These are phyloP conservation scores for Trichoderma sp. DNA, from an alignment of 2,329 filamentous ascomycete species.

Conservation along the genomic window DNA sequence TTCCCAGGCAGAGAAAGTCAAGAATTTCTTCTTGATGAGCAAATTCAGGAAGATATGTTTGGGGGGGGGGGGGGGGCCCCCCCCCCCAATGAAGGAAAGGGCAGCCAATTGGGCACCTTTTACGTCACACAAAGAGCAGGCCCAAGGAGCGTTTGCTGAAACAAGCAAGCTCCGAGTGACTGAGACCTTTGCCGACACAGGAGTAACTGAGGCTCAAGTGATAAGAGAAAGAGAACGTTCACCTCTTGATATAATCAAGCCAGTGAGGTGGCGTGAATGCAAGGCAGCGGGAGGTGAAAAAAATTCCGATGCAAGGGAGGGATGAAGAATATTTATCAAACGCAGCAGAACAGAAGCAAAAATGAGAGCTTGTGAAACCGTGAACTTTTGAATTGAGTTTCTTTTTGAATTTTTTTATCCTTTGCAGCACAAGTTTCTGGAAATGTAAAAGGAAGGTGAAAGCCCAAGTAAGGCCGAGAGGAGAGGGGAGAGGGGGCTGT, in stretches of 20 bases:
- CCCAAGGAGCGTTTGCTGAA: conserved; percentile 1
- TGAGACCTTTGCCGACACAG: not conserved
- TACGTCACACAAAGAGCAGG: conserved; percentile 12
- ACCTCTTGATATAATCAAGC: conserved; percentile 5
- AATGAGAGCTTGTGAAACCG: not conserved
- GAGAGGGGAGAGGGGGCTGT: not conserved
- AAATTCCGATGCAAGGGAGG: conserved; percentile 16
- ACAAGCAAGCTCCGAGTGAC: not conserved
- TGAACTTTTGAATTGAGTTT: not conserved
- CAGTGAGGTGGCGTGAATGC: conserved; percentile 16
- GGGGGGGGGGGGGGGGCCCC: not conserved
- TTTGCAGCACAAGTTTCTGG: not conserved
- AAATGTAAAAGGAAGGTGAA: not conserved
- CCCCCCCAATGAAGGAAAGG: too few relatives aligned
- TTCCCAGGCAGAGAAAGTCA: not conserved
- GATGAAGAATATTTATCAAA: not conserved
- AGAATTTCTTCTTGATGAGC: not conserved
- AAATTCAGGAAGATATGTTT: not conserved
- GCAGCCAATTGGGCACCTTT: not conserved
- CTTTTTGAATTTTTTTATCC: not conserved
- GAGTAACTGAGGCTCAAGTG: not conserved
- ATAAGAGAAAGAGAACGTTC: not conserved
- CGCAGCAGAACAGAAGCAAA: not conserved
- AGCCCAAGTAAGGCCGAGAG: not conserved
- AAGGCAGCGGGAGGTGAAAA: conserved; percentile 7